These are phyloP conservation scores for Bacidia gigantensis DNA, from an alignment of 495 filamentous ascomycete genomes.

Conservation along the genomic window DNA sequence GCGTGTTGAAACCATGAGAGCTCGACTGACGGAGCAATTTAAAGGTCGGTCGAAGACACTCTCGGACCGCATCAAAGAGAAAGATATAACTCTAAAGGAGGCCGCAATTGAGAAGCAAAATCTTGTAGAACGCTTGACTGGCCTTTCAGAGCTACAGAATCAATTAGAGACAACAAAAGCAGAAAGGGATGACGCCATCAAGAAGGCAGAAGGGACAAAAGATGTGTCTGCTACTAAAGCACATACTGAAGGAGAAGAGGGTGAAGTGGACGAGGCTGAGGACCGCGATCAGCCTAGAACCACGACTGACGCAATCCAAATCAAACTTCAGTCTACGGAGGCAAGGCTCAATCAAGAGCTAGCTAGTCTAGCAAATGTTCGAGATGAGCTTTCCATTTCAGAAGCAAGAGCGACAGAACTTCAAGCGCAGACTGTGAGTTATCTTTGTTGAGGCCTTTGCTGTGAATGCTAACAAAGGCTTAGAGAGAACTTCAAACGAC, in stretches of 20 bases:
- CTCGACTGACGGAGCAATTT: conserved; percentile 45
- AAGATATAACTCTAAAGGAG: conserved; percentile 31
- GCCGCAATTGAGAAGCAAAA: conserved; percentile 37
- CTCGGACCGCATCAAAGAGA: conserved; percentile 35
- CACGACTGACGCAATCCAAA: conserved; percentile 30
- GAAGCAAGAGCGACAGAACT: conserved; percentile 28
- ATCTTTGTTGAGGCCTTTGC: background rate
- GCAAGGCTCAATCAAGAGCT: conserved; percentile 29
- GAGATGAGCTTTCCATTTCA: conserved; percentile 11
- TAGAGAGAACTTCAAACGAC: conserved; percentile 21
- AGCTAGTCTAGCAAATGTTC: conserved; percentile 5
- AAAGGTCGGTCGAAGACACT: conserved; percentile 44
- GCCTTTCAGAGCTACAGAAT: conserved; percentile 25
- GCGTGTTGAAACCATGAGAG: conserved; percentile 32
- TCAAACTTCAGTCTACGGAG: conserved; percentile 36
- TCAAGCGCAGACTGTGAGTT: conserved; percentile 20
- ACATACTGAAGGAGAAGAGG: conserved; percentile 17
- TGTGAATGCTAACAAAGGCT: conserved; percentile 1
- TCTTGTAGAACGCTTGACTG: conserved; percentile 23
- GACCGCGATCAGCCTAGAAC: conserved; percentile 23
- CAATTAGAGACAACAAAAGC: conserved; percentile 34
- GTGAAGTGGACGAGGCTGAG: conserved; percentile 21
- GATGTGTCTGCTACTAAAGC: conserved; percentile 6
- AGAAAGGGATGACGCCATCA: conserved; percentile 28
- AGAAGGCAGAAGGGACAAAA: conserved; percentile 18